Conservation (phyloP, 225 moss, liverwort and hornwort genomes). For the Straminergon stramineum region DNA sequence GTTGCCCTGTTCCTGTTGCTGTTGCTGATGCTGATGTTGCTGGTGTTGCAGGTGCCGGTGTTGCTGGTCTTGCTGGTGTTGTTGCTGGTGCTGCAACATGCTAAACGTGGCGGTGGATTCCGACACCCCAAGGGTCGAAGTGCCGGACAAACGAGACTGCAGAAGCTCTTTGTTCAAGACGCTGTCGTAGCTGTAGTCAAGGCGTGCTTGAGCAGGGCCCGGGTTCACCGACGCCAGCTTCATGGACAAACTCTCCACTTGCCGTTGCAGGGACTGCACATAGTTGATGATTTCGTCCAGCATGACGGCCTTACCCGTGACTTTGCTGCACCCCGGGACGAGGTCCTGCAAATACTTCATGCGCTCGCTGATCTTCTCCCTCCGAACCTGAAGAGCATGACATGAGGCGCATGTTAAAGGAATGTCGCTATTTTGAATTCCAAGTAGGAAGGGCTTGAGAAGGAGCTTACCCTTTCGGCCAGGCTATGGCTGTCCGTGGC, state of each 20-base stretch:
- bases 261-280: constrained; percentile 40
- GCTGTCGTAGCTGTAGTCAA: constrained; percentile 25
- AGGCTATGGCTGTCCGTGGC: constrained; percentile 54
- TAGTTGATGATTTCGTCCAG: constrained; percentile 56
- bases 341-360: constrained; percentile 59
- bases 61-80: constrained; percentile 12
- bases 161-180: constrained; percentile 23
- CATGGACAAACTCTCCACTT: constrained; percentile 50
- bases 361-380: constrained; percentile 59
- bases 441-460: neutral
- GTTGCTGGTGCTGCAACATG: constrained; percentile 22
- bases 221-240: constrained; percentile 48
- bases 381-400: constrained; percentile 26
- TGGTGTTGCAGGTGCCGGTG: constrained; percentile 5
- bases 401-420: neutral
- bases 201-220: constrained; percentile 7
- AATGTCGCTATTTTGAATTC: neutral
- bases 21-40: neutral
- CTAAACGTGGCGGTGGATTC: constrained; percentile 20
- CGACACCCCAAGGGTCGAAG: neutral
- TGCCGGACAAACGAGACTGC: constrained; percentile 16
- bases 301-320: constrained; percentile 48
- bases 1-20: neutral
- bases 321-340: constrained; percentile 55
- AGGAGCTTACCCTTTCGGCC: constrained; percentile 32